phyloP scores from a whole-genome alignment of 495 filamentous ascomycete species.

The Friedmanniomyces simplex region DNA sequence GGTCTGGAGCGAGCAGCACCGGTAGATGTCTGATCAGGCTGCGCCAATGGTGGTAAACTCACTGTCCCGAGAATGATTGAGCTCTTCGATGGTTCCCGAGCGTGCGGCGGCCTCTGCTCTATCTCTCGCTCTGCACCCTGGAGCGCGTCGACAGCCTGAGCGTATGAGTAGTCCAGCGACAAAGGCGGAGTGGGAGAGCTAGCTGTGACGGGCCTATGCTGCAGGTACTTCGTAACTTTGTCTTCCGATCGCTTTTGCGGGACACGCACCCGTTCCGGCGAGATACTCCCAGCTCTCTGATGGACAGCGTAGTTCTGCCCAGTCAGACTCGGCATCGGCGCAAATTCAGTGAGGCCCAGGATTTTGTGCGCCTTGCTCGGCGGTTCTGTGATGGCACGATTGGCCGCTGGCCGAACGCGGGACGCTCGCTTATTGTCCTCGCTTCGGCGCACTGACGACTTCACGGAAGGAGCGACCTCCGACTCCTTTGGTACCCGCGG shows the following conservation, averaged over 20 bases:
- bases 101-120: background rate
- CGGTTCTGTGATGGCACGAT: constrained; percentile 20
- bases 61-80: background rate
- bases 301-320: background rate
- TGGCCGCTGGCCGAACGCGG: background rate
- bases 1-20: background rate
- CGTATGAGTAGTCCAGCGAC: constrained; percentile 21
- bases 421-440: constrained; percentile 7
- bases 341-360: constrained; percentile 19
- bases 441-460: background rate
- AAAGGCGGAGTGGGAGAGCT: constrained; percentile 7
- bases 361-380: constrained; percentile 29
- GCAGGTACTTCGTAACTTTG: background rate
- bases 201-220: background rate
- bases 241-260: background rate
- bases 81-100: background rate
- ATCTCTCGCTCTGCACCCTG: constrained; percentile 9
- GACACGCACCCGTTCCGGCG: background rate
- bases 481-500: background rate
- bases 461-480: background rate
- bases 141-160: constrained; percentile 16
- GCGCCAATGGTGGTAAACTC: background rate
- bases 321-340: background rate
- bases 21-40: background rate
- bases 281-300: constrained; percentile 4